Evolutionary conservation across 169 alveolate species (phyloP).

Genomic region (Theileria sp.): DNA sequence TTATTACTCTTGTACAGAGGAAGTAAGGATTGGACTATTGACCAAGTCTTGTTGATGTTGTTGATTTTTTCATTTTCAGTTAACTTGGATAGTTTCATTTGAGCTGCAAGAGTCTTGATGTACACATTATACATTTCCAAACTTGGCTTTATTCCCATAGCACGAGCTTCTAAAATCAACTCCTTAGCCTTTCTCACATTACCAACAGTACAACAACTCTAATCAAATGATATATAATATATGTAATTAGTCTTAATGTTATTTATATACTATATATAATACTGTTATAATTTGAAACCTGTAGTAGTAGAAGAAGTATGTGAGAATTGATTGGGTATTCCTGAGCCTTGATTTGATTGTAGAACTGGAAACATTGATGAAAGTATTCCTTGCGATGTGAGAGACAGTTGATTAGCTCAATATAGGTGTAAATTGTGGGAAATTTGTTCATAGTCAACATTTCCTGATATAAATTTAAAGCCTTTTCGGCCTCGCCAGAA

Average conservation of each 20-base stretch:
- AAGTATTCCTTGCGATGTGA: conserved; percentile 67
- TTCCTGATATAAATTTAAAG: conserved; percentile 76
- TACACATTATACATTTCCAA: conserved; percentile 45
- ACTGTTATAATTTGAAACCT: conserved; percentile 14
- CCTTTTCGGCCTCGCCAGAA: conserved; percentile 77
- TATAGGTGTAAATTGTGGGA: conserved; percentile 79
- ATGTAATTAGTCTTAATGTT: not conserved
- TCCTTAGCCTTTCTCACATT: conserved; percentile 70
- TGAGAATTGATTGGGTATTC: conserved; percentile 67
- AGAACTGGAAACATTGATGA: conserved; percentile 74
- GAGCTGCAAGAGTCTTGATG: conserved; percentile 66
- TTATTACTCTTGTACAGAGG: not conserved
- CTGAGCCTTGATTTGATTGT: conserved; percentile 73
- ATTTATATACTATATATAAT: not conserved
- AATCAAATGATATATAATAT: conserved; percentile 5
- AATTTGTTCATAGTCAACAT: conserved; percentile 63
- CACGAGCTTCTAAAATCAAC: conserved; percentile 55
- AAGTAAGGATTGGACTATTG: conserved; percentile 64
- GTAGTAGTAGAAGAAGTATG: conserved; percentile 21
- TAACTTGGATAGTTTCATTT: conserved; percentile 30
- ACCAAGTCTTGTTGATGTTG: conserved; percentile 74
- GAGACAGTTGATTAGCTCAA: conserved; percentile 71
- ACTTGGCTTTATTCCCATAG: conserved; percentile 47
- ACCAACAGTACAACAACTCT: conserved; percentile 72
- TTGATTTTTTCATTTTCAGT: conserved; percentile 54